Evolutionary conservation across 2,329 filamentous ascomycete genomes (phyloP).

Genomic region (Xylaria sp.): DNA sequence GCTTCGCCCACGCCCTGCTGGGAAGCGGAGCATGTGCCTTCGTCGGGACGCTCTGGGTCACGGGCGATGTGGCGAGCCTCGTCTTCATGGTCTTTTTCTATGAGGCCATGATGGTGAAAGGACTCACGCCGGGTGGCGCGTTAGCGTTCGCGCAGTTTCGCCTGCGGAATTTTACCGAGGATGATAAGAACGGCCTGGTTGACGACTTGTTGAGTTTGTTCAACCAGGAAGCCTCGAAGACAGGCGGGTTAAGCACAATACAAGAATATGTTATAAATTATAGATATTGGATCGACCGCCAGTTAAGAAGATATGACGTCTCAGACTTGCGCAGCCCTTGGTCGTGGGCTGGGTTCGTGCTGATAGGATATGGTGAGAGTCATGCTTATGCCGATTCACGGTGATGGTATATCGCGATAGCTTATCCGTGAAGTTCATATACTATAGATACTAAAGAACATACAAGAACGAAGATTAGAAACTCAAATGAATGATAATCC

Average conservation of each 20-base stretch:
- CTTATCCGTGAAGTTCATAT: too few species aligned
- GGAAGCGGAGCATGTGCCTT: conserved; percentile 31
- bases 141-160: conserved; percentile 23
- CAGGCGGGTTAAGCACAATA: conserved; percentile 12
- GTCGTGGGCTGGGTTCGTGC: conserved; percentile 33
- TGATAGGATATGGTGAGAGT: conserved; percentile 34
- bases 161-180: conserved; percentile 26
- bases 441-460: too few species aligned
- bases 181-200: conserved; percentile 20
- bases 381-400: conserved; percentile 12
- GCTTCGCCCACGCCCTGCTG: conserved; percentile 32
- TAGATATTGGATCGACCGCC: conserved; percentile 31
- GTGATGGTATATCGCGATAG: neutral
- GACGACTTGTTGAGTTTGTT: conserved; percentile 24
- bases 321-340: conserved; percentile 24
- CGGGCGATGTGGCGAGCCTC: conserved; percentile 31
- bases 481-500: too few species aligned
- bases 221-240: conserved; percentile 18
- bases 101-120: conserved; percentile 27
- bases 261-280: conserved; percentile 32
- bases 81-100: conserved; percentile 35
- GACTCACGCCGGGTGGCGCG: conserved; percentile 24
- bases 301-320: conserved; percentile 25
- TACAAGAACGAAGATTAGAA: too few species aligned
- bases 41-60: conserved; percentile 30